phyloP scores from a whole-genome alignment of 1,284 basidiomycete genomes.

The Irpex sp. region DNA sequence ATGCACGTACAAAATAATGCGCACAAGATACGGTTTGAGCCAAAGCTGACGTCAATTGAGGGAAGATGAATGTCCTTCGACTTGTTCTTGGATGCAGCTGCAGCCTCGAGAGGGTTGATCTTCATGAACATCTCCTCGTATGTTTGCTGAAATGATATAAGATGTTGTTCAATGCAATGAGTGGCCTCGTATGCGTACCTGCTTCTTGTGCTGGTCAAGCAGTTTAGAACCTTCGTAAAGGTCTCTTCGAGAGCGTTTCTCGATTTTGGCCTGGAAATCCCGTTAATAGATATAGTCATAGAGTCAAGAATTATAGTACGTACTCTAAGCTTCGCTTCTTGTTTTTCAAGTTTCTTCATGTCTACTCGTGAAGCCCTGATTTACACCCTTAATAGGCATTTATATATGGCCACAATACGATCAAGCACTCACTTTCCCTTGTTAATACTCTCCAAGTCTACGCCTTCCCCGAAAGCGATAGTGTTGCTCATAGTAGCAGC shows the following conservation, averaged over 20 bases:
- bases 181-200: conserved; percentile 52
- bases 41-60: conserved; percentile 96
- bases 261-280: conserved; percentile 87
- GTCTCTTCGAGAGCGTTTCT: conserved; percentile 91
- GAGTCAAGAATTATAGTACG: conserved; percentile 17
- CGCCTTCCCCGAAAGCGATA: conserved; percentile 86
- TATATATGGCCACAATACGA: background rate
- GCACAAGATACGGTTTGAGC: conserved; percentile 91
- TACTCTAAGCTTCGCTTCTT: conserved; percentile 95
- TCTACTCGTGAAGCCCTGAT: conserved; percentile 93
- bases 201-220: conserved; percentile 92
- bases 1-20: conserved; percentile 36
- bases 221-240: conserved; percentile 97
- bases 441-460: conserved; percentile 94
- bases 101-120: conserved; percentile 96
- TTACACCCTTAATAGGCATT: conserved; percentile 8
- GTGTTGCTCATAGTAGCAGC: conserved; percentile 86
- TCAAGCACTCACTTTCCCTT: conserved; percentile 86
- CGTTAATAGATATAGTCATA: background rate
- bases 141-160: conserved; percentile 70
- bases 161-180: background rate
- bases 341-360: conserved; percentile 97
- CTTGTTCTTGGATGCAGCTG: conserved; percentile 87
- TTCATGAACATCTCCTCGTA: conserved; percentile 99
- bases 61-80: conserved; percentile 97